Conservation (phyloP, 2,329 filamentous ascomycete genomes). For the Magnaporthales sp. region DNA sequence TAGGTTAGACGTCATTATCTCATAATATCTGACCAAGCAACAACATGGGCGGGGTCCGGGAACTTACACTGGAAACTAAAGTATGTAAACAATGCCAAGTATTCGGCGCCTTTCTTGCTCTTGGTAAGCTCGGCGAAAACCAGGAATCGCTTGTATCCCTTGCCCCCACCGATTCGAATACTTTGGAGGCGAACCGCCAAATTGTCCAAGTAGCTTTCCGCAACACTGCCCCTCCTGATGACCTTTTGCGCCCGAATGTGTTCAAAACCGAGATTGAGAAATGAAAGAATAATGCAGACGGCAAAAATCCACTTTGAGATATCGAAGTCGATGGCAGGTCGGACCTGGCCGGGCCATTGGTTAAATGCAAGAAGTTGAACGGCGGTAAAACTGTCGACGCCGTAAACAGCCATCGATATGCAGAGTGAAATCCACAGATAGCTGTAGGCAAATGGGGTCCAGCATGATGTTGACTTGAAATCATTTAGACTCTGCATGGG, state of each 20-base stretch:
- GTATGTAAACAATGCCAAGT: constrained; percentile 84
- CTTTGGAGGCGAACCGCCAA: constrained; percentile 80
- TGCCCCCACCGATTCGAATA: constrained; percentile 62
- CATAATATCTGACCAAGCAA: not conserved
- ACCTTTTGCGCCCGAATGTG: constrained; percentile 72
- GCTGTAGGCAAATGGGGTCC: constrained; percentile 69
- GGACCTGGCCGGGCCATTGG: constrained; percentile 76
- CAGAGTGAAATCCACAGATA: constrained; percentile 77
- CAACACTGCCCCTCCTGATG: constrained; percentile 77
- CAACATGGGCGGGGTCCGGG: not conserved
- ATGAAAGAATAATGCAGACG: constrained; percentile 83
- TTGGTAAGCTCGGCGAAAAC: constrained; percentile 88
- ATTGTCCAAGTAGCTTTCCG: constrained; percentile 84
- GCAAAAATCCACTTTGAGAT: constrained; percentile 94
- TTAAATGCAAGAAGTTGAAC: constrained; percentile 85
- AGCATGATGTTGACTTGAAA: constrained; percentile 76
- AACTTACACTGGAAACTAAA: constrained; percentile 60
- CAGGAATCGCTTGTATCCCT: constrained; percentile 83
- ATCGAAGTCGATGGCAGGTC: constrained; percentile 66
- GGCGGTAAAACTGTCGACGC: constrained; percentile 85
- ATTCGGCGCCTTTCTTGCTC: constrained; percentile 83
- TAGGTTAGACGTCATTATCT: not conserved
- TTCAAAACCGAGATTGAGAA: constrained; percentile 72
- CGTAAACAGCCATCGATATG: constrained; percentile 76
- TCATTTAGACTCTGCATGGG: constrained; percentile 47